Conservation (phyloP, 371 early-diverging fungal species). For the Funneliformis caledonium region DNA sequence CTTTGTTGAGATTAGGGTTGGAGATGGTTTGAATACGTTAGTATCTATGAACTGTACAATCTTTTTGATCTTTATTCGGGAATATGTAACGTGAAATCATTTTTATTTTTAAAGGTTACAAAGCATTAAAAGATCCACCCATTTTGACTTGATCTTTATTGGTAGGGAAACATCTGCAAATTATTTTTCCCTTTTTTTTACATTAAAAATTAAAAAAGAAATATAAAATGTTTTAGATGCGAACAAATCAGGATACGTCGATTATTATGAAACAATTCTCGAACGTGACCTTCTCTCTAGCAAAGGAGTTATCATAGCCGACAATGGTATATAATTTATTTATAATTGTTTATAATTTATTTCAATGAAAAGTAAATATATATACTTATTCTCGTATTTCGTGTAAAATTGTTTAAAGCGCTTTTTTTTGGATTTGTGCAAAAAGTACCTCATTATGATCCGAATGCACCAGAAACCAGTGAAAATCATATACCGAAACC, state of each 20-base stretch:
- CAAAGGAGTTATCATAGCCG: slow-evolving; percentile 59
- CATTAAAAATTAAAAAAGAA: not conserved
- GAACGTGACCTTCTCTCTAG: slow-evolving; percentile 54
- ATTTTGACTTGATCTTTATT: slow-evolving; percentile 61
- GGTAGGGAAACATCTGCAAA: slow-evolving; percentile 46
- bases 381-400: not conserved
- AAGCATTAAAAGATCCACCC: slow-evolving; percentile 39
- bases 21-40: slow-evolving; percentile 33
- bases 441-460: not conserved
- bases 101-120: slow-evolving; percentile 43
- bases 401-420: slow-evolving; percentile 11
- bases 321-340: slow-evolving; percentile 56
- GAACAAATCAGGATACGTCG: slow-evolving; percentile 61
- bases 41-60: not conserved
- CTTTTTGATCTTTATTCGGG: not conserved
- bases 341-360: not conserved
- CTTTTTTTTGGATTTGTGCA: slow-evolving; percentile 34
- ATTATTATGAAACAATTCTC: slow-evolving; percentile 58
- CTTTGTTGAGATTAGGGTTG: slow-evolving; percentile 46
- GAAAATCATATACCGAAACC: not conserved
- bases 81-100: not conserved
- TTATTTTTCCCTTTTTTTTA: not conserved
- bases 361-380: not conserved
- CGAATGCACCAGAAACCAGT: not conserved
- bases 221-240: slow-evolving; percentile 55